Base-by-base conservation (phyloP, 352 stramenopile genomes). In the Globisporangium irregulare region DNA sequence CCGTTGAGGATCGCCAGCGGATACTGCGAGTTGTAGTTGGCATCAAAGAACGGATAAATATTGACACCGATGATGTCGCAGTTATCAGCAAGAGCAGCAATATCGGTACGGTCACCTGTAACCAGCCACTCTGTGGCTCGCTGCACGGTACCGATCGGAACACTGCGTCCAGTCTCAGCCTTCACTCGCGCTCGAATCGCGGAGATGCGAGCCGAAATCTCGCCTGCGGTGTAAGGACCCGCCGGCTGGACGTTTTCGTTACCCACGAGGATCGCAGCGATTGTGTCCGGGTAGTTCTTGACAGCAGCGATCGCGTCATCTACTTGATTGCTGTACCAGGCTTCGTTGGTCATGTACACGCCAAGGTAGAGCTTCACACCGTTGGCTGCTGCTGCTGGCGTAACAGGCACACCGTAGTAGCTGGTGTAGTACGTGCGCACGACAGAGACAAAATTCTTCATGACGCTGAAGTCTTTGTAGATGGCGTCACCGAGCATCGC, bases 11-110 rank as follows among this genome's bases (percentile, higher is more conserved):
- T 74, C 18, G 73, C 74, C 1, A 84, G 36, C 29, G 82, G 81
- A 20, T 81, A 67, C 20, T 59, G 68, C 4, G 73, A 53, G 54
- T 80, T 73, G 76, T 92, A 93, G 43, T 72, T 81, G 10, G 34
- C 62, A 46, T 91, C 78, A 56, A 92, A 91, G 74, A 93, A 93
- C 2, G 84, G 84, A 57, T 92, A 92, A 59, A 91, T 89, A 64
- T 92, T 94, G 48, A 95, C 87, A 18, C 86, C 86, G 9, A 93
- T 59, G 68, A 95, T 91, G 67, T 95, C 87, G 43, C 75, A 86
- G 25, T 70, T 78, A 7, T 24, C 64, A 14, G 80, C 82, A 0
- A 95, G 71, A 24, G 69, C 72, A 1, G 76, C 56, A 72, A 93
- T 94, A 4, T 73, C 72, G 0, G 54, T 41, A 8, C 71, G 73